Evolutionary conservation across 2,329 filamentous ascomycete species (phyloP).

Genomic region (Apiospora koreana): DNA sequence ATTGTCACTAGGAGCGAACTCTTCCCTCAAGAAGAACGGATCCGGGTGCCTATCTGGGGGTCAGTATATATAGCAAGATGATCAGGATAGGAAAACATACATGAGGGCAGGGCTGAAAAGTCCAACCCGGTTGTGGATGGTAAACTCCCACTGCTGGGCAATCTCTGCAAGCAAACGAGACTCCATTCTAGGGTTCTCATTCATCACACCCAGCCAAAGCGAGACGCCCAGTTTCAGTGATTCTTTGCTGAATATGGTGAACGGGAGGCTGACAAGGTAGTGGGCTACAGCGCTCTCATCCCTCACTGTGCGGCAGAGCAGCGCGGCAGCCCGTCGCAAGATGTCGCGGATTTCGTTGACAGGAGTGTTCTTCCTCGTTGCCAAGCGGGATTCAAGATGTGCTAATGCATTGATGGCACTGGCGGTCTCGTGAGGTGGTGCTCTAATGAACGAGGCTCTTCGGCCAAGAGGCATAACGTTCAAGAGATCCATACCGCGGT

Average conservation of each 20-base stretch:
- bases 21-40: constrained; percentile 87
- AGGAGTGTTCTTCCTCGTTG: constrained; percentile 68
- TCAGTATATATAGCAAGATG: not conserved
- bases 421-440: constrained; percentile 54
- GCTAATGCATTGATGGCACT: constrained; percentile 67
- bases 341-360: constrained; percentile 78
- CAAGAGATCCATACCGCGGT: constrained; percentile 67
- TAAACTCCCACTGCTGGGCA: constrained; percentile 86
- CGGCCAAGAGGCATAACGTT: constrained; percentile 58
- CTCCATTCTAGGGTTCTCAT: constrained; percentile 90
- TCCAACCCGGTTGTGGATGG: constrained; percentile 74
- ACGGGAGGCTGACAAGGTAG: constrained; percentile 89
- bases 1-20: constrained; percentile 90
- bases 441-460: constrained; percentile 52
- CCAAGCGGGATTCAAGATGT: constrained; percentile 71
- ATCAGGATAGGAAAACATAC: constrained; percentile 39
- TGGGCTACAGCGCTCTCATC: constrained; percentile 80
- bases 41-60: constrained; percentile 64
- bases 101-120: constrained; percentile 75
- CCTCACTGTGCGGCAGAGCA: constrained; percentile 76
- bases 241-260: constrained; percentile 89
- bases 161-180: constrained; percentile 84
- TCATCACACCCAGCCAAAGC: constrained; percentile 94
- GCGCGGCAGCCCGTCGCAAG: constrained; percentile 78
- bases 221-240: constrained; percentile 95